Conservation (phyloP, 805 yeast species). For the Candida qinlingensis region DNA sequence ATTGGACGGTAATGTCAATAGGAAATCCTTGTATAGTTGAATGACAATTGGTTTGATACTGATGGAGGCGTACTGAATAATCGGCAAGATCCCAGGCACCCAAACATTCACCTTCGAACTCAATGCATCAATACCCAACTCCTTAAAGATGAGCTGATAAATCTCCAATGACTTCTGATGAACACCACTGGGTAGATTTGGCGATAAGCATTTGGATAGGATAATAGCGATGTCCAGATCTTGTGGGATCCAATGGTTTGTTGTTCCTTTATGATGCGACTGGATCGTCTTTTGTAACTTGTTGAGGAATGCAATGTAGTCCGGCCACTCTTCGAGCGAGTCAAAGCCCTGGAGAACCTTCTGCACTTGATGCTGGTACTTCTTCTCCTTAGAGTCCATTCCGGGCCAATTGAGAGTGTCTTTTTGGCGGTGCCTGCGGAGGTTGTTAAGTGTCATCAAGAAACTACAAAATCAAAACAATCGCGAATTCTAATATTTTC, state of each 20-base stretch:
- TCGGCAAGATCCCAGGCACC: constrained; percentile 91
- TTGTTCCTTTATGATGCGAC: constrained; percentile 29
- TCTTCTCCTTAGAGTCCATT: constrained; percentile 59
- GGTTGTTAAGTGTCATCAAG: background rate
- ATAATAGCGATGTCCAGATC: constrained; percentile 62
- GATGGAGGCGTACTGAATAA: constrained; percentile 83
- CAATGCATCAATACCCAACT: constrained; percentile 50
- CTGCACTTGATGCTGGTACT: constrained; percentile 62
- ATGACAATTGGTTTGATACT: constrained; percentile 79
- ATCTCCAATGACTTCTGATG: constrained; percentile 83
- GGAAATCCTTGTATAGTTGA: constrained; percentile 49
- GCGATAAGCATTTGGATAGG: constrained; percentile 73
- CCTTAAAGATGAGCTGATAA: constrained; percentile 63
- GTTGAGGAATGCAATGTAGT: constrained; percentile 84
- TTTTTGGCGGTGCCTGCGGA: background rate
- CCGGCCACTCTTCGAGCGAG: constrained; percentile 94
- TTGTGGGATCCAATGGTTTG: constrained; percentile 58
- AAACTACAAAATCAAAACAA: background rate
- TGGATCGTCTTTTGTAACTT: constrained; percentile 70
- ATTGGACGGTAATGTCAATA: constrained; percentile 46
- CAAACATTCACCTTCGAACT: constrained; percentile 60
- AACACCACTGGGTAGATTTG: constrained; percentile 89
- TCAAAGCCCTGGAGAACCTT: constrained; percentile 73
- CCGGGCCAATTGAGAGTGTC: background rate
- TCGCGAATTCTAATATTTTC: background rate